A percentile compares a stretch with the other conserved stretches of the same genome.
Evolutionary conservation across 306 rosid genomes (phyloP).

Genomic region (Acacia crassicarpa): DNA sequence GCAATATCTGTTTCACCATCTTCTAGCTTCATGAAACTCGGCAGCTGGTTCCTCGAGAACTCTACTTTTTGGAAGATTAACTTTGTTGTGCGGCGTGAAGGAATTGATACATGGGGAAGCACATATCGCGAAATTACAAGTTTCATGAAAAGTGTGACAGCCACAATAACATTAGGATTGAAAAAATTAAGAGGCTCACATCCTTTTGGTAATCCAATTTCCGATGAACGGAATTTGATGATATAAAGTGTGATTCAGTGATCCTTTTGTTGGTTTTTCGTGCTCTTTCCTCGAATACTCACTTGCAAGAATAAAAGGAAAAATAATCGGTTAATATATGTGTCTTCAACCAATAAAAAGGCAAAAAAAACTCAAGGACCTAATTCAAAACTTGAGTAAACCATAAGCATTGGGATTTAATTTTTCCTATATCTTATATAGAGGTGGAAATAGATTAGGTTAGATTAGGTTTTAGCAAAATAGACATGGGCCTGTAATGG

Average conservation of each 20-base stretch:
- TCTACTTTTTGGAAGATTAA: constrained; percentile 31
- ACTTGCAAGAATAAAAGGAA: too few species aligned
- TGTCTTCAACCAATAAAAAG: too few species aligned
- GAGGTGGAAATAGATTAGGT: too few species aligned
- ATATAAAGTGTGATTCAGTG: background rate
- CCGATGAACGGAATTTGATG: constrained; percentile 29
- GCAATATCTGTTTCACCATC: background rate
- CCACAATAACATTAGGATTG: constrained; percentile 32
- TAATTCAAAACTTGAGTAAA: too few species aligned
- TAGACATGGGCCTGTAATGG: too few species aligned
- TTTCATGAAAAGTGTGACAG: too few species aligned
- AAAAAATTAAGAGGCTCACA: constrained; percentile 11
- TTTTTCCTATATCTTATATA: too few species aligned
- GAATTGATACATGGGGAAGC: background rate
- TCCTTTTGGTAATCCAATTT: constrained; percentile 35
- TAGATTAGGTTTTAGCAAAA: too few species aligned
- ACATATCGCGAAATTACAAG: constrained; percentile 8
- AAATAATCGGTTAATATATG: too few species aligned
- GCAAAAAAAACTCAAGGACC: too few species aligned
- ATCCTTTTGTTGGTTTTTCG: background rate
- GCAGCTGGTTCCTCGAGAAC: constrained; percentile 22
- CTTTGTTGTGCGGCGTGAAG: constrained; percentile 22
- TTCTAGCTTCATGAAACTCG: background rate
- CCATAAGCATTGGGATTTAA: too few species aligned
- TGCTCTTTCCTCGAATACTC: too few species aligned